These are phyloP conservation scores for Allomyces javanicus DNA, from an alignment of 192 early-diverging fungal species.

Conservation along the genomic window DNA sequence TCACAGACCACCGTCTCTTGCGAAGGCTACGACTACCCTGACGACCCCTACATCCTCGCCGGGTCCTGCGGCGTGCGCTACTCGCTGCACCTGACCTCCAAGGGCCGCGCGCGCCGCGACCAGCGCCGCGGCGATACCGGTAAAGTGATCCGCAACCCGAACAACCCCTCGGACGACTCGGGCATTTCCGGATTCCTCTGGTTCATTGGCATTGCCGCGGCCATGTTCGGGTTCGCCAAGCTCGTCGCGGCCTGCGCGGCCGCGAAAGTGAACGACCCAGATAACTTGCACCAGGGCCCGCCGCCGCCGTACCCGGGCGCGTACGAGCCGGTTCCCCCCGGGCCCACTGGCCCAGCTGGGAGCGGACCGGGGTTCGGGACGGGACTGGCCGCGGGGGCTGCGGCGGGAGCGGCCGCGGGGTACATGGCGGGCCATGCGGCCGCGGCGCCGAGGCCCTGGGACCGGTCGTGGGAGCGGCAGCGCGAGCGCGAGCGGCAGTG, in stretches of 20 bases:
- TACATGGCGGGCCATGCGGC: not conserved
- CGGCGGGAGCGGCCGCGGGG: not conserved
- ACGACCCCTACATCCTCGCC: slow-evolving; percentile 20
- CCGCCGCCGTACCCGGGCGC: too few relatives aligned
- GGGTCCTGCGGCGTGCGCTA: slow-evolving; percentile 24
- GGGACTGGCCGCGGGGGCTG: too few relatives aligned
- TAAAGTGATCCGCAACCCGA: not conserved
- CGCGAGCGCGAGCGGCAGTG: not conserved
- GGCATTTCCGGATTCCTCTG: not conserved
- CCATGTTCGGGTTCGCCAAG: not conserved
- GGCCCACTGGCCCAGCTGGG: too few relatives aligned
- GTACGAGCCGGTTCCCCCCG: too few relatives aligned
- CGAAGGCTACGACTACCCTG: slow-evolving; percentile 19
- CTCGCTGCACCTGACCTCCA: not conserved
- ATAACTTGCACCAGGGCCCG: not conserved
- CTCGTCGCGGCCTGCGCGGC: not conserved
- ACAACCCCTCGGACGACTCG: not conserved
- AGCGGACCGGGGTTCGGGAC: too few relatives aligned
- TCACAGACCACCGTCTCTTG: slow-evolving; percentile 18
- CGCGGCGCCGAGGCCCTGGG: not conserved
- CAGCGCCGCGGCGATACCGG: not conserved
- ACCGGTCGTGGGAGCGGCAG: not conserved
- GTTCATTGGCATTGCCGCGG: not conserved
- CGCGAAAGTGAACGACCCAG: not conserved
- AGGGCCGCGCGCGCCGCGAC: not conserved